Percentiles rank a stretch among this genome's conserved stretches.
Conservation (phyloP, 331 rosid genomes). For the Erythrophleum ivorense region DNA sequence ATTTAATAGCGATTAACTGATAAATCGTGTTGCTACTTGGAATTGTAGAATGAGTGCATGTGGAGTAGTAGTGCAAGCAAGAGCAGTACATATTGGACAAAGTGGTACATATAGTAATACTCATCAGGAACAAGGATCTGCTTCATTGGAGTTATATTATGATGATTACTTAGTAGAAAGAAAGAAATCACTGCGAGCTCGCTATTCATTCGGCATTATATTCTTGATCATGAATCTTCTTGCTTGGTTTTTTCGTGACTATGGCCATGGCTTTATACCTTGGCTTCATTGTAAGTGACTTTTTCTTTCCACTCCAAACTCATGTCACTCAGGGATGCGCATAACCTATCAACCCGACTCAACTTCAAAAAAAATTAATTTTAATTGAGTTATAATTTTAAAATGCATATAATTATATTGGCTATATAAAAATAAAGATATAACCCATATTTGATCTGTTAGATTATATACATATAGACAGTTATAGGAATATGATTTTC, state of each 20-base stretch:
- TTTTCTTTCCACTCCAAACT: background rate
- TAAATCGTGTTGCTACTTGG: background rate
- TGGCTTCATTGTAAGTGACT: conserved; percentile 63
- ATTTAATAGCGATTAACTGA: too few relatives aligned
- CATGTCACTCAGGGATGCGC: too few relatives aligned
- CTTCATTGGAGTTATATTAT: conserved; percentile 44
- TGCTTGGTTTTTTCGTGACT: conserved; percentile 93
- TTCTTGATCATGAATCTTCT: conserved; percentile 72
- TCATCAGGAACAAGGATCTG: background rate
- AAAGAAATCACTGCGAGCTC: conserved; percentile 63
- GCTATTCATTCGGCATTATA: conserved; percentile 65
- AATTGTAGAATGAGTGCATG: conserved; percentile 59
- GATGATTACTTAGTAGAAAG: conserved; percentile 53
- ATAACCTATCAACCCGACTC: too few relatives aligned
- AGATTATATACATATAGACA: too few relatives aligned
- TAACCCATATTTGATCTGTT: too few relatives aligned
- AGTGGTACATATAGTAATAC: background rate
- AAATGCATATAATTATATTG: too few relatives aligned
- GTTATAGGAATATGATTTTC: too few relatives aligned
- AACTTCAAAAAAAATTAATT: too few relatives aligned
- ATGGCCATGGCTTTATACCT: conserved; percentile 65
- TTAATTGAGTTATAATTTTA: too few relatives aligned
- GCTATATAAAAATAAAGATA: too few relatives aligned
- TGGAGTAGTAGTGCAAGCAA: conserved; percentile 43
- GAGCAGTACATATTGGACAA: conserved; percentile 40